Evolutionary conservation across 805 yeast species (phyloP).

Genomic region (Wickerhamiella sorbophila): DNA sequence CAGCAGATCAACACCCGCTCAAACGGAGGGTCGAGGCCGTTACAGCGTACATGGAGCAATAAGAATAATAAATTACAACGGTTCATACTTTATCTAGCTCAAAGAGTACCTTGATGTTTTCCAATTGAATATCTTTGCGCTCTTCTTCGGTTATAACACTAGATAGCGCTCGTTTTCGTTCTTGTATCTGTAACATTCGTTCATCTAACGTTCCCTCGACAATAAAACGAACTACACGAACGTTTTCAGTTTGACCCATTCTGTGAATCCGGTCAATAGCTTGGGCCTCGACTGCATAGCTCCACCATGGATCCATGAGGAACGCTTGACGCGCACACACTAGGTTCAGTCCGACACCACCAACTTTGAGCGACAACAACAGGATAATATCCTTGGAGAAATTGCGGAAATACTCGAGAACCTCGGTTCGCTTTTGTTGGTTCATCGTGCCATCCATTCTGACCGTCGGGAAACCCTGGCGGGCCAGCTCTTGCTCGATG

Average conservation of each 20-base stretch:
- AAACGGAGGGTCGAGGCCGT: no score
- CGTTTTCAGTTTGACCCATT: conserved; percentile 67
- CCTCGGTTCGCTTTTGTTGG: conserved; percentile 46
- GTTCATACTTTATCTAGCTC: conserved; percentile 19
- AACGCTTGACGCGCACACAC: conserved; percentile 76
- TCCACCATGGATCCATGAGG: conserved; percentile 97
- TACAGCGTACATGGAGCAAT: no score
- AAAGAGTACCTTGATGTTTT: conserved; percentile 25
- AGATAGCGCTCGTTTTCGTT: conserved; percentile 39
- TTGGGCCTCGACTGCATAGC: conserved; percentile 79
- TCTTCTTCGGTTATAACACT: conserved; percentile 26
- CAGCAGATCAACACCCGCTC: no score
- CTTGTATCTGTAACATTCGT: conserved; percentile 78
- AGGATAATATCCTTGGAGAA: conserved; percentile 31
- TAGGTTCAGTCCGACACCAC: conserved; percentile 84
- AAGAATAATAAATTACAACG: no score
- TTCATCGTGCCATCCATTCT: conserved; percentile 76
- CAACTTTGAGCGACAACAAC: conserved; percentile 71
- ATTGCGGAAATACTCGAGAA: conserved; percentile 41
- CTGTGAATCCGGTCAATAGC: conserved; percentile 86
- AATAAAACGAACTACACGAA: conserved; percentile 65
- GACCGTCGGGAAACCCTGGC: conserved; percentile 37
- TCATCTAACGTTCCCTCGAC: conserved; percentile 75
- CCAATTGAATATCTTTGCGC: conserved; percentile 23
- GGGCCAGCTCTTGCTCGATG: conserved; percentile 45